phyloP scores from a whole-genome alignment of 1,284 basidiomycete species.

The Pisolithus thermaeus region DNA sequence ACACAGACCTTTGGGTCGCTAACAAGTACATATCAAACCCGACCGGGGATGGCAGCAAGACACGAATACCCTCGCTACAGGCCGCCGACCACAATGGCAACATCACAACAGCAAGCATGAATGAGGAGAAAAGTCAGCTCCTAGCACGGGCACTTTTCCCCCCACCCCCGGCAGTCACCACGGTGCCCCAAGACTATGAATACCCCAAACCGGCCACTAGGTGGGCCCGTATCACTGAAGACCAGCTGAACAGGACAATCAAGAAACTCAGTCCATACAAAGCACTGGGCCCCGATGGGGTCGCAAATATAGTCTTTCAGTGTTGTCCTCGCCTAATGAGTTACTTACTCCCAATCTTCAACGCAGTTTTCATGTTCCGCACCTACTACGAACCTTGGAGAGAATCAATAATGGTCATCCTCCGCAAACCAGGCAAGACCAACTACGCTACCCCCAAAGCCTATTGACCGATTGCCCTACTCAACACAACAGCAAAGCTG shows the following conservation, averaged over 20 bases:
- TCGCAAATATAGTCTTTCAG: too few relatives aligned
- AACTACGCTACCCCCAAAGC: slow-evolving; percentile 8
- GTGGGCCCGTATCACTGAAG: slow-evolving; percentile 10
- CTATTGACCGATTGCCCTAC: background rate
- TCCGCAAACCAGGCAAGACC: slow-evolving; percentile 7
- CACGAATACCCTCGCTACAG: slow-evolving; percentile 28
- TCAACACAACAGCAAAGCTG: too few relatives aligned
- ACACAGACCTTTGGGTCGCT: slow-evolving; percentile 28
- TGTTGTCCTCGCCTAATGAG: too few relatives aligned
- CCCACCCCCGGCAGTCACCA: slow-evolving; percentile 4
- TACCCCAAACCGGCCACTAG: slow-evolving; percentile 13
- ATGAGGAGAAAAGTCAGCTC: slow-evolving; percentile 24
- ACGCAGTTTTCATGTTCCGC: too few relatives aligned
- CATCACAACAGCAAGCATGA: slow-evolving; percentile 6
- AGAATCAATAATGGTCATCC: slow-evolving; percentile 5
- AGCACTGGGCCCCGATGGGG: slow-evolving; percentile 10
- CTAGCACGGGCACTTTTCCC: slow-evolving; percentile 31
- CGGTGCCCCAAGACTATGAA: slow-evolving; percentile 5
- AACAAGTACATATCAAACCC: slow-evolving; percentile 25
- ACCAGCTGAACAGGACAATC: slow-evolving; percentile 19
- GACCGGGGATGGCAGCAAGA: slow-evolving; percentile 25
- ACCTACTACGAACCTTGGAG: too few relatives aligned
- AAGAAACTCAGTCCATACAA: slow-evolving; percentile 18
- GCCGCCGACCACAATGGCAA: slow-evolving; percentile 1
- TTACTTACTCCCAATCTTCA: too few relatives aligned